Base-by-base conservation (phyloP, 1,284 basidiomycete genomes). In the Ganoderma meredithae region DNA sequence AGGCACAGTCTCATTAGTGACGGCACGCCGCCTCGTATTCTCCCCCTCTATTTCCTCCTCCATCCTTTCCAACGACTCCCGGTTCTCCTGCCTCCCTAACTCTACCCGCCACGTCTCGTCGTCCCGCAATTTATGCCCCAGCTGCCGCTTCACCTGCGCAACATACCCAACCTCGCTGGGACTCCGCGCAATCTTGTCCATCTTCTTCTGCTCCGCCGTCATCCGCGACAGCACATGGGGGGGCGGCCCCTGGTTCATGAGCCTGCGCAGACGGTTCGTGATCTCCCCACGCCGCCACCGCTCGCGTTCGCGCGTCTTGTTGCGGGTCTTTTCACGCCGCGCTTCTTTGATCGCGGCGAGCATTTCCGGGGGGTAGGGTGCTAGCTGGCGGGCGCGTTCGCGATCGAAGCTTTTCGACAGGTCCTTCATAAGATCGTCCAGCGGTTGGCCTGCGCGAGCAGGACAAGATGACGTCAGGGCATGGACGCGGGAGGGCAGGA, bases 141-240 rank as follows among this genome's bases (percentile, higher is more conserved):
- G 73, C 72, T 76, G 79, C 69, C 76, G 78, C 78, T 90, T 89
- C 62, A 85, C 81, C 76, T 81, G 64, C 3, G 79, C 90, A 1
- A 88, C 83, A 75, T 90, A 92, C 17, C 92, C 91, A 0, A 86
- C 89, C 75, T 90, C 88, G 67, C 87, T 85, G 1, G 85, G 81
- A 25, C 77, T 73, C 63, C 89, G 80, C 63, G 83, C 80, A 10
- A 88, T 79, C 71, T 77, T 80, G 70, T 91, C 88, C 79, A 83
- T 65, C 12, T 73, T 72, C 62, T 80, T 82, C 71, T 85, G 77
- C 71, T 83, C 74, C 2, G 81, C 78, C 0, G 84, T 81, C 88
- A 93, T 88, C 68, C 75, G 80, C 27, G 75, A 77, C 6, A 88
- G 80, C 3, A 91, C 71, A 71, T 88, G 87, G 0, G 90, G 85